Evolutionary conservation across 2,329 filamentous ascomycete genomes (phyloP).

Genomic region (Sclerotinia nivalis): DNA sequence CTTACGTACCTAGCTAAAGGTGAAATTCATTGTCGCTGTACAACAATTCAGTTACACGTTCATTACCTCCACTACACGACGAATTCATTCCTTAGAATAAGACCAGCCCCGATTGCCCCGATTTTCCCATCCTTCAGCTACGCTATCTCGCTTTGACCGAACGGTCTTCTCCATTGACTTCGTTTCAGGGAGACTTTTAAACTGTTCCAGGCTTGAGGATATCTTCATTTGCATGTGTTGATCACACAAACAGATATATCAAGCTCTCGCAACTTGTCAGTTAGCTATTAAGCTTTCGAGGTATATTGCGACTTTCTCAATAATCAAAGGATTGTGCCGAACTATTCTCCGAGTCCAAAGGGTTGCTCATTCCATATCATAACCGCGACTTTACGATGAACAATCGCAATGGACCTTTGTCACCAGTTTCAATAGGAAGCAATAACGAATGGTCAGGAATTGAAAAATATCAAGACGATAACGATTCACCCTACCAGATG

Average conservation of each 20-base stretch:
- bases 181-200: constrained; percentile 20
- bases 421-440: constrained; percentile 71
- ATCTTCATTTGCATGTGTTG: constrained; percentile 14
- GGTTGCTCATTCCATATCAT: constrained; percentile 15
- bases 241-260: constrained; percentile 10
- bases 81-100: background rate
- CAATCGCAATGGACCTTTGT: constrained; percentile 73
- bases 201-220: constrained; percentile 18
- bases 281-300: constrained; percentile 8
- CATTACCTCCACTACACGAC: constrained; percentile 13
- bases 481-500: constrained; percentile 50
- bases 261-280: background rate
- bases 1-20: background rate
- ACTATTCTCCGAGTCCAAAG: constrained; percentile 14
- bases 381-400: constrained; percentile 55
- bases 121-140: constrained; percentile 20
- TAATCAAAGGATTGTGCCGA: constrained; percentile 13
- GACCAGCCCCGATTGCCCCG: background rate
- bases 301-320: background rate
- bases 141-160: constrained; percentile 24
- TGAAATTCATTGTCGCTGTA: constrained; percentile 22
- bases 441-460: constrained; percentile 80
- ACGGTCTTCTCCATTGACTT: constrained; percentile 17
- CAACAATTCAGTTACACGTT: constrained; percentile 24
- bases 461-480: constrained; percentile 62